Conservation (phyloP, 2,329 filamentous ascomycete species). For the Triangularia verruculosa region DNA sequence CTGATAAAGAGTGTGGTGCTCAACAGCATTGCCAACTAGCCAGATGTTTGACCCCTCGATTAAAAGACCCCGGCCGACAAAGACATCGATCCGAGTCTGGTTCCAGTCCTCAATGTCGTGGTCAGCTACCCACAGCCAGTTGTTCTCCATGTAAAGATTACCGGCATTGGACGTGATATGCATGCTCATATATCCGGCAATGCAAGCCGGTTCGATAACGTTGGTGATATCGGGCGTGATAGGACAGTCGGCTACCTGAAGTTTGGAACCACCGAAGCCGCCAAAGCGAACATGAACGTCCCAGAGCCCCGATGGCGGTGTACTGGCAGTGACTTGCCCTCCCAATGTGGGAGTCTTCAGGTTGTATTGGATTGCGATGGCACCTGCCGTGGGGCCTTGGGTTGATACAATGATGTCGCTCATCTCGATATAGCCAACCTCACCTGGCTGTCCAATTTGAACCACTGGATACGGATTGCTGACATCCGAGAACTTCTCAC, state of each 20-base stretch:
- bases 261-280: constrained; percentile 64
- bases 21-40: constrained; percentile 63
- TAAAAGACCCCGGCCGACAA: constrained; percentile 47
- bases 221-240: constrained; percentile 43
- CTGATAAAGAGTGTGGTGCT: constrained; percentile 67
- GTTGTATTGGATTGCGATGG: constrained; percentile 72
- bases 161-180: constrained; percentile 40
- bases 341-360: constrained; percentile 44
- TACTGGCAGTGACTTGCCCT: constrained; percentile 17
- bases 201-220: constrained; percentile 34
- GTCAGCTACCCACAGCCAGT: constrained; percentile 48
- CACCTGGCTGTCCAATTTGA: constrained; percentile 57
- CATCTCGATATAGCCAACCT: constrained; percentile 65
- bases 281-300: constrained; percentile 74
- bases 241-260: constrained; percentile 65
- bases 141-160: constrained; percentile 47
- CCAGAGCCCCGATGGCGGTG: constrained; percentile 58
- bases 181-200: constrained; percentile 39
- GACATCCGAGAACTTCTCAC: constrained; percentile 54
- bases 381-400: constrained; percentile 63
- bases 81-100: constrained; percentile 47
- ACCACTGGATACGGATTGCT: constrained; percentile 62
- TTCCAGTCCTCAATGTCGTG: constrained; percentile 50
- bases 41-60: constrained; percentile 51
- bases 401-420: constrained; percentile 71